phyloP scores from a whole-genome alignment of 2,329 filamentous ascomycete genomes.

The Venturiaceae sp. region DNA sequence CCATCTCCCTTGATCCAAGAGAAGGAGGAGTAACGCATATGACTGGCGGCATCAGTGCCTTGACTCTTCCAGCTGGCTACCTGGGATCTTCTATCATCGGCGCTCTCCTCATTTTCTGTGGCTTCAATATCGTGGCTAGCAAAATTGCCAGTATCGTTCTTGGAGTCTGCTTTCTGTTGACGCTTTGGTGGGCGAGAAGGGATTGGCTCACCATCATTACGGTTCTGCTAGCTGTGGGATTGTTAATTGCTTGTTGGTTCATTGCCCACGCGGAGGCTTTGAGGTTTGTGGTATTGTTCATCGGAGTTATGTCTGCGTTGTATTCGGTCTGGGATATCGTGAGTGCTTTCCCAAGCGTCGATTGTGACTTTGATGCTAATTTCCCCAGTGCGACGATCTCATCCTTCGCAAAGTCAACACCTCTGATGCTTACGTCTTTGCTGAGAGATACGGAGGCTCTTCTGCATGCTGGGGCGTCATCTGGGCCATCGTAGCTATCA shows the following conservation, averaged over 20 bases:
- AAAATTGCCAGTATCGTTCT: slow-evolving; percentile 69
- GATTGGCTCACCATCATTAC: slow-evolving; percentile 71
- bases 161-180: slow-evolving; percentile 66
- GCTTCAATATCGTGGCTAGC: slow-evolving; percentile 71
- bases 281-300: slow-evolving; percentile 64
- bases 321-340: slow-evolving; percentile 75
- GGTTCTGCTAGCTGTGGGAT: slow-evolving; percentile 57
- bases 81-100: slow-evolving; percentile 69
- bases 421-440: slow-evolving; percentile 71
- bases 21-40: slow-evolving; percentile 74
- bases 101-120: slow-evolving; percentile 67
- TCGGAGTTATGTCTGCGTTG: slow-evolving; percentile 71
- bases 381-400: slow-evolving; percentile 58
- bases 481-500: slow-evolving; percentile 63
- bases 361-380: background rate
- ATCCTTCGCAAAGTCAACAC: slow-evolving; percentile 73
- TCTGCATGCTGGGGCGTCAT: slow-evolving; percentile 74
- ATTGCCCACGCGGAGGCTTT: slow-evolving; percentile 66
- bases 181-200: slow-evolving; percentile 69
- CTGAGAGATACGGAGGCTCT: slow-evolving; percentile 66
- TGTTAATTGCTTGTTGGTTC: slow-evolving; percentile 70
- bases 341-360: slow-evolving; percentile 18
- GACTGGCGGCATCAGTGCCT: slow-evolving; percentile 57
- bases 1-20: slow-evolving; percentile 63
- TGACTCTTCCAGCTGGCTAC: slow-evolving; percentile 71